These are phyloP conservation scores for Geranium rotundifolium DNA, from an alignment of 345 rosid genomes.

Conservation along the genomic window DNA sequence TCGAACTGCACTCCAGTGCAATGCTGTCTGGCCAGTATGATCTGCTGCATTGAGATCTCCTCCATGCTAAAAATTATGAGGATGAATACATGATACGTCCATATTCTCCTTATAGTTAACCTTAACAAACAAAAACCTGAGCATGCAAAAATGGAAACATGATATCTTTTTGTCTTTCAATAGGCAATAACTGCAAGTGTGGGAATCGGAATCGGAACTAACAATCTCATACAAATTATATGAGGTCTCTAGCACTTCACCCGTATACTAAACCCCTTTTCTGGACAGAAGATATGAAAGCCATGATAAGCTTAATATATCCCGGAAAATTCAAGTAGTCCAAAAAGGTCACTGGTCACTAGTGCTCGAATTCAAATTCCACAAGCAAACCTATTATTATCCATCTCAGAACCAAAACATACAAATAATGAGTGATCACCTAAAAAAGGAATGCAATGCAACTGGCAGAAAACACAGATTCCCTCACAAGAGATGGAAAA, in stretches of 20 bases:
- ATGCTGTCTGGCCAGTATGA: slow-evolving; percentile 89
- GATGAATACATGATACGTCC: not conserved
- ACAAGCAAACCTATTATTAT: not conserved
- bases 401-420: not conserved
- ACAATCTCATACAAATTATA: too few species aligned
- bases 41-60: slow-evolving; percentile 83
- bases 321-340: too few species aligned
- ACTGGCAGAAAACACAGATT: too few species aligned
- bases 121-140: not conserved
- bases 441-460: too few species aligned
- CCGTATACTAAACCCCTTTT: not conserved
- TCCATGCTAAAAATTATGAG: slow-evolving; percentile 49
- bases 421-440: too few species aligned
- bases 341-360: too few species aligned
- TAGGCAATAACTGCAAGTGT: too few species aligned
- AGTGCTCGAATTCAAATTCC: not conserved
- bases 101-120: not conserved
- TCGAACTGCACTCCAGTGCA: slow-evolving; percentile 99
- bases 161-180: too few species aligned
- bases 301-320: not conserved
- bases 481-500: too few species aligned
- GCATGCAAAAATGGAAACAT: not conserved
- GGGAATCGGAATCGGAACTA: too few species aligned
- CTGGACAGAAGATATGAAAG: not conserved
- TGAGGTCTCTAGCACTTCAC: too few species aligned